phyloP scores from a whole-genome alignment of 768 basidiomycete genomes.

The Candolleomyces eurysporus region DNA sequence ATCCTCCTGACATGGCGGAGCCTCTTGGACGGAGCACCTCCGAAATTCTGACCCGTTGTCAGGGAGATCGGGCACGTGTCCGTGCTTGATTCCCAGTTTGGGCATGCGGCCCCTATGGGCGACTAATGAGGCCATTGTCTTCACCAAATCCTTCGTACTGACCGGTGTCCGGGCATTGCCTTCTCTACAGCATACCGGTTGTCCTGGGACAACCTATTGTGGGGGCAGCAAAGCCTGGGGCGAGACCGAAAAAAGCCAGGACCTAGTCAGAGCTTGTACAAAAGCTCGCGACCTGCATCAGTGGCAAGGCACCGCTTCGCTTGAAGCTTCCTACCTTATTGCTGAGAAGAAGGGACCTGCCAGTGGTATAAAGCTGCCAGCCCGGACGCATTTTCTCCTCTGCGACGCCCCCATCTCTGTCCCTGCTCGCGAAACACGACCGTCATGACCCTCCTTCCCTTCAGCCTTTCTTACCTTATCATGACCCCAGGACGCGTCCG shows the following conservation, averaged over 20 bases:
- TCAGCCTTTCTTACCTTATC: constrained; percentile 53
- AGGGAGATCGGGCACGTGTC: background rate
- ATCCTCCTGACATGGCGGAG: no score
- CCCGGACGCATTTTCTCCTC: background rate
- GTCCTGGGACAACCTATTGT: background rate
- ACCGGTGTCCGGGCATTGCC: background rate
- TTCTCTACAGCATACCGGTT: background rate
- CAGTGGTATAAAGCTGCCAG: background rate
- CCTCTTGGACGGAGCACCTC: no score
- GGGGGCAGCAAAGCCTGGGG: no score
- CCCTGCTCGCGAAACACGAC: background rate
- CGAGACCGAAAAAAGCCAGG: no score
- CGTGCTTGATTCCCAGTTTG: background rate
- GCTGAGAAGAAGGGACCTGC: no score
- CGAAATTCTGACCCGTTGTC: background rate
- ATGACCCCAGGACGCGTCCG: constrained; percentile 52
- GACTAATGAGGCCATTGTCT: background rate
- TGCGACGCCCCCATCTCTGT: constrained; percentile 1
- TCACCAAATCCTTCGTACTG: background rate
- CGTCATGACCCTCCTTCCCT: constrained; percentile 26
- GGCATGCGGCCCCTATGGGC: background rate
- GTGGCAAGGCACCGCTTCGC: no score
- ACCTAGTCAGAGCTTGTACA: no score
- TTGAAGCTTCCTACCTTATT: no score
- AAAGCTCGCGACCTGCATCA: no score